phyloP scores from a whole-genome alignment of 139 green algal species.

The Picochlorum sp. region DNA sequence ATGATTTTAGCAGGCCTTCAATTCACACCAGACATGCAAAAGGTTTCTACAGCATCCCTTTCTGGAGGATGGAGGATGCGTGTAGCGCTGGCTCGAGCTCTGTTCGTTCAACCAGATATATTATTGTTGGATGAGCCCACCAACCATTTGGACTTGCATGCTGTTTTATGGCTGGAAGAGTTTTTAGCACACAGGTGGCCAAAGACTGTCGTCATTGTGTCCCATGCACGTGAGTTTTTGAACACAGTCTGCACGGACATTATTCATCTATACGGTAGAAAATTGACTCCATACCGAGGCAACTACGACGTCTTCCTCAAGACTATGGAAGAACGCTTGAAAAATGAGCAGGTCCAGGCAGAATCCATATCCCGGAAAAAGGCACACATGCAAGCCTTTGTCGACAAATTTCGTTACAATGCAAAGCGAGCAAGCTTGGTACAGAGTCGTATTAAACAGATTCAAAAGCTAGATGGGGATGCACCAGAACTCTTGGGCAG shows the following conservation, averaged over 20 bases:
- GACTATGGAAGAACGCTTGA: slow-evolving; percentile 42
- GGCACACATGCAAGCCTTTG: slow-evolving; percentile 80
- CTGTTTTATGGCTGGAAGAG: slow-evolving; percentile 80
- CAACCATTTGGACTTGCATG: slow-evolving; percentile 67
- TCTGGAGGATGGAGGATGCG: slow-evolving; percentile 73
- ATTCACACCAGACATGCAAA: slow-evolving; percentile 64
- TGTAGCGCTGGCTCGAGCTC: slow-evolving; percentile 68
- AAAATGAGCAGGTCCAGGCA: slow-evolving; percentile 50
- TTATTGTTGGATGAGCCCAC: slow-evolving; percentile 83
- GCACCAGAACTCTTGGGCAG: slow-evolving; percentile 36
- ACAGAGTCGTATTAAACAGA: slow-evolving; percentile 87
- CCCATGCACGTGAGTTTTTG: slow-evolving; percentile 79
- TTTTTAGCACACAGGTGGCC: slow-evolving; percentile 41
- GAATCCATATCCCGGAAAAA: slow-evolving; percentile 56
- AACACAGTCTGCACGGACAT: slow-evolving; percentile 82
- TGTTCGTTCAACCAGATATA: slow-evolving; percentile 77
- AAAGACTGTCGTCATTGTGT: slow-evolving; percentile 80
- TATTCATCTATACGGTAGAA: slow-evolving; percentile 68
- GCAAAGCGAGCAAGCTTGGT: slow-evolving; percentile 82
- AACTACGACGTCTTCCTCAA: slow-evolving; percentile 83
- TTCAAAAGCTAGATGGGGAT: slow-evolving; percentile 67
- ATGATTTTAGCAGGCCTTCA: slow-evolving; percentile 71
- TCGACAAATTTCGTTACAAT: slow-evolving; percentile 88
- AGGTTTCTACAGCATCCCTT: slow-evolving; percentile 57
- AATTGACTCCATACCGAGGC: slow-evolving; percentile 63